Percentiles rank a stretch among this genome's conserved stretches.
Conservation (phyloP, 2,329 filamentous ascomycete genomes). For the Corynespora cassiicola region DNA sequence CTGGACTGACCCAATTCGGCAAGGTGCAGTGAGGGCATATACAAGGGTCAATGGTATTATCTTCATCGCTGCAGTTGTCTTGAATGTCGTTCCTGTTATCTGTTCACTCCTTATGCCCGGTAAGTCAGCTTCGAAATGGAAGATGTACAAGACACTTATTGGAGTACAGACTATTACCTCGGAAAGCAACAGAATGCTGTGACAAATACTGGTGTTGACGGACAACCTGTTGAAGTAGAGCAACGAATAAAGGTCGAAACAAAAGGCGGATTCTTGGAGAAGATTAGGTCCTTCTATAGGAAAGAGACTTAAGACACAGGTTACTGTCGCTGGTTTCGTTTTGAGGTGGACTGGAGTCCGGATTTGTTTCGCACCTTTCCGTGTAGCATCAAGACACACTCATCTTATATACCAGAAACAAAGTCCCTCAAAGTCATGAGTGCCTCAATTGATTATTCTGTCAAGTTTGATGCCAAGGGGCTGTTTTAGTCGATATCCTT, state of each 20-base stretch:
- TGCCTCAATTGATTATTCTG: no score
- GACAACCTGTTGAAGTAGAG: constrained; percentile 15
- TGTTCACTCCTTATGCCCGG: constrained; percentile 50
- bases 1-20: constrained; percentile 42
- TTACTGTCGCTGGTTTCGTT: no score
- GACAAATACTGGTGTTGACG: constrained; percentile 27
- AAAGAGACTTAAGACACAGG: constrained; percentile 6
- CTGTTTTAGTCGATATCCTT: no score
- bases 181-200: constrained; percentile 32
- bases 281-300: constrained; percentile 7
- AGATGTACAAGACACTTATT: background rate
- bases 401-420: no score
- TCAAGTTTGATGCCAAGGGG: no score
- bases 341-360: no score
- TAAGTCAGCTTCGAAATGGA: constrained; percentile 2
- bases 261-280: constrained; percentile 5
- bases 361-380: no score
- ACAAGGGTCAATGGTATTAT: constrained; percentile 46
- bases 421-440: no score
- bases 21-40: constrained; percentile 49
- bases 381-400: no score
- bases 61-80: constrained; percentile 34
- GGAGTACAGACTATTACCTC: constrained; percentile 34
- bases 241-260: constrained; percentile 1
- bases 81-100: constrained; percentile 42